Evolutionary conservation across 805 yeast genomes (phyloP).

Genomic region (Metschnikowia arizonensis): DNA sequence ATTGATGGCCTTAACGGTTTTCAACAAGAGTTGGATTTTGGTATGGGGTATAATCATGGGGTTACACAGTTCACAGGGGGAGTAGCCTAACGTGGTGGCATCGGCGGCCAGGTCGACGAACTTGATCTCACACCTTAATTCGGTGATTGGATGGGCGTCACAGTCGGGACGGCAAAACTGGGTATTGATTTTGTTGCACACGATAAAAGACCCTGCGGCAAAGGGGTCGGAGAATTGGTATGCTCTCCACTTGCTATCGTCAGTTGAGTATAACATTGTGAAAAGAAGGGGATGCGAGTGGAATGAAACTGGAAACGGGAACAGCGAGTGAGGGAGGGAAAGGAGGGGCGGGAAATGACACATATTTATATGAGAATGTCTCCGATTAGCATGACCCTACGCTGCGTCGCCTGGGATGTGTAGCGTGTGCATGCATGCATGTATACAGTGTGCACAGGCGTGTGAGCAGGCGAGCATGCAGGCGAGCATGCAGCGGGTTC

Average conservation of each 20-base stretch:
- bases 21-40: constrained; percentile 41
- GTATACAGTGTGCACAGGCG: not conserved
- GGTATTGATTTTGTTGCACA: constrained; percentile 41
- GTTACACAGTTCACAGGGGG: constrained; percentile 53
- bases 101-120: constrained; percentile 40
- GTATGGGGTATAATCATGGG: constrained; percentile 46
- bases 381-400: constrained; percentile 7
- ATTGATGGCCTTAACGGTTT: constrained; percentile 55
- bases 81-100: constrained; percentile 45
- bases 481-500: not conserved
- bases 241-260: constrained; percentile 54
- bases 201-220: constrained; percentile 55
- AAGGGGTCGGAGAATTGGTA: constrained; percentile 64
- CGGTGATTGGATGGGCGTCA: constrained; percentile 44
- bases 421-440: not conserved
- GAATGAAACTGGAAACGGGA: no score
- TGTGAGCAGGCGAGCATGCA: not conserved
- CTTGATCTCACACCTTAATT: constrained; percentile 42
- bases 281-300: not conserved
- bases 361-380: constrained; percentile 9
- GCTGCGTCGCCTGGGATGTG: constrained; percentile 11
- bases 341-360: not conserved
- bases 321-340: not conserved
- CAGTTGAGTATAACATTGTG: constrained; percentile 40
- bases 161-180: constrained; percentile 69